Base-by-base conservation (phyloP, 2,329 filamentous ascomycete species). In the Aspergillus versicolor region DNA sequence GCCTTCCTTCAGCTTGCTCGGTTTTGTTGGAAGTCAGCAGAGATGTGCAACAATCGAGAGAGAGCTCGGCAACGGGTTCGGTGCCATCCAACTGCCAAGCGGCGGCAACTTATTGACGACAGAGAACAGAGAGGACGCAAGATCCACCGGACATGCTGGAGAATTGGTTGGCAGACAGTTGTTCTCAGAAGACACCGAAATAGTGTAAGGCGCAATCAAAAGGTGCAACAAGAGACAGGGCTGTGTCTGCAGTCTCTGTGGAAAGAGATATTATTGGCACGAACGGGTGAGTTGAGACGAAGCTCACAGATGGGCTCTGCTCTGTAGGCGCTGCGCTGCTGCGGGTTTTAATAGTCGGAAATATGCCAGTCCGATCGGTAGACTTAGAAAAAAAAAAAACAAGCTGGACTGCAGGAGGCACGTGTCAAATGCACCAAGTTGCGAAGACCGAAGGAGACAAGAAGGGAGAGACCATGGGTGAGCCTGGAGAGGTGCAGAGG, bases 51-150 rank as follows among this genome's bases (percentile, higher is more conserved):
- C 57, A 56, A 46, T 58, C 37, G 55, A 48, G 51, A 53, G 50
- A 50, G 56, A 63, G 51, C 54, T 61, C 62, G 52, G 46, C 46
- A 60, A 59, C 43, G 42, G 52, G 52, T 57, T 59, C 52, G 60
- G 62, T 60, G 59, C 59, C 62, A 65, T 64, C 54, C 63, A 63
- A 62, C 54, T 59, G 61, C 62, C 62, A 59, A 56, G 48, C 49
- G 59, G 57, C 58, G 61, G 61, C 61, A 64, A 63, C 24, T 62
- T 63, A 65, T 60, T 53, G 56, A 62, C 55, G 52, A 63, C 59
- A 40, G 57, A 56, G 54, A 58, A 52, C 50, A 51, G 54, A 49
- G 59, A 56, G 55, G 22, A 54, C 46, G 57, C 53, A 58, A 58
- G 59, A 52, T 58, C 54, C 58, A 63, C 57, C 56, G 56, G 48